These are phyloP conservation scores for Sinapis alba DNA, from an alignment of 441 rosid genomes.

Conservation along the genomic window DNA sequence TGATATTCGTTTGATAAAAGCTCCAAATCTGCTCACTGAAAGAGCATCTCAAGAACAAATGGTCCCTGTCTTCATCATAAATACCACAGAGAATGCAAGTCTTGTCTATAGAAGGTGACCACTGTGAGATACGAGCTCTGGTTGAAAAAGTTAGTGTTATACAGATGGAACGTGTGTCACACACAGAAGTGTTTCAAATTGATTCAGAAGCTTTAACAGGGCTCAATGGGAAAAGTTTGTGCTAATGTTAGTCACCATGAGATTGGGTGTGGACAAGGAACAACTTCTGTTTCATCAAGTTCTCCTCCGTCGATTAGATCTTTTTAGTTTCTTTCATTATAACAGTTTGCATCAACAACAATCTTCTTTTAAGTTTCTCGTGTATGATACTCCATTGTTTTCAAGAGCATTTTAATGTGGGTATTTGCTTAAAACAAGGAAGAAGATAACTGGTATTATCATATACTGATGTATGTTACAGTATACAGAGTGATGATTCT, in stretches of 20 bases:
- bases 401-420: not conserved
- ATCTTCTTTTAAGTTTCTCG: not conserved
- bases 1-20: too few species aligned
- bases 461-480: not conserved
- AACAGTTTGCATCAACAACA: slow-evolving; percentile 6
- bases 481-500: not conserved
- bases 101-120: too few species aligned
- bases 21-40: too few species aligned
- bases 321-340: slow-evolving; percentile 29
- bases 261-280: slow-evolving; percentile 46
- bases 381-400: not conserved
- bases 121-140: too few species aligned
- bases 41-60: too few species aligned
- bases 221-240: slow-evolving; percentile 42
- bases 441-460: not conserved
- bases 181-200: too few species aligned
- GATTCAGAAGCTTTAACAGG: too few species aligned
- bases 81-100: too few species aligned
- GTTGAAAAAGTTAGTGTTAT: too few species aligned
- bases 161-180: too few species aligned
- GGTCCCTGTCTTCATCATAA: too few species aligned
- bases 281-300: slow-evolving; percentile 30
- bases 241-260: too few species aligned
- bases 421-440: not conserved
- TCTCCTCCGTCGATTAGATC: slow-evolving; percentile 47